A percentile compares a stretch with the other conserved stretches of the same genome.
Evolutionary conservation across 306 rosid genomes (phyloP).

Genomic region (Pterocarpus macrocarpus): DNA sequence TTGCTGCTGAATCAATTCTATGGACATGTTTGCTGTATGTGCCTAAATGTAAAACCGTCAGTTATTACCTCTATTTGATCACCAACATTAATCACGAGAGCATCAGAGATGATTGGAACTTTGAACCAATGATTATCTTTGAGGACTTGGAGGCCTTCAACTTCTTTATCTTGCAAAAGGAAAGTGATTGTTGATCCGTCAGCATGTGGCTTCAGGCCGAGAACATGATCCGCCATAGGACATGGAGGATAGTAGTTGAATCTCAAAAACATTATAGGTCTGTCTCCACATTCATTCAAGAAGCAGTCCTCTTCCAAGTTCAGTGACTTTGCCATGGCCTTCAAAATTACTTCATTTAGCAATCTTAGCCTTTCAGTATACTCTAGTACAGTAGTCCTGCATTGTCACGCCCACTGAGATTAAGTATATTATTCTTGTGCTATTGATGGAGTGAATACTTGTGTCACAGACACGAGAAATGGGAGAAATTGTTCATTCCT

Average conservation of each 20-base stretch:
- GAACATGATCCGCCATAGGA: constrained; percentile 69
- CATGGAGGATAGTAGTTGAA: constrained; percentile 82
- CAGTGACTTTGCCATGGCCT: constrained; percentile 82
- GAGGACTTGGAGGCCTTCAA: constrained; percentile 84
- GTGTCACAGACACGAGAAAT: background rate
- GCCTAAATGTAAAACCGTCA: background rate
- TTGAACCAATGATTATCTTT: constrained; percentile 73
- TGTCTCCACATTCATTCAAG: constrained; percentile 62
- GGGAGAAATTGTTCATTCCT: background rate
- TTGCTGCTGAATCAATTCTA: background rate
- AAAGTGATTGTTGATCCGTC: constrained; percentile 75
- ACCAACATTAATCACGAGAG: constrained; percentile 79
- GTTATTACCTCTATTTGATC: constrained; percentile 78
- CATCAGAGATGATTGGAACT: constrained; percentile 70
- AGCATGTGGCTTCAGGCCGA: constrained; percentile 75
- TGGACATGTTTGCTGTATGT: background rate
- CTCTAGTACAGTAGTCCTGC: constrained; percentile 63
- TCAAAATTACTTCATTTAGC: constrained; percentile 58
- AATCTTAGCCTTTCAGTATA: constrained; percentile 55
- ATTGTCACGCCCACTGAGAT: constrained; percentile 4
- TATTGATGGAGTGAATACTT: background rate
- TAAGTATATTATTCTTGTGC: background rate
- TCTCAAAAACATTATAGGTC: constrained; percentile 50
- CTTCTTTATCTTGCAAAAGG: constrained; percentile 72
- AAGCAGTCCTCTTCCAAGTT: constrained; percentile 71